Conservation (phyloP, 176 grass and related monocot species). For the Ensete glaucum region DNA sequence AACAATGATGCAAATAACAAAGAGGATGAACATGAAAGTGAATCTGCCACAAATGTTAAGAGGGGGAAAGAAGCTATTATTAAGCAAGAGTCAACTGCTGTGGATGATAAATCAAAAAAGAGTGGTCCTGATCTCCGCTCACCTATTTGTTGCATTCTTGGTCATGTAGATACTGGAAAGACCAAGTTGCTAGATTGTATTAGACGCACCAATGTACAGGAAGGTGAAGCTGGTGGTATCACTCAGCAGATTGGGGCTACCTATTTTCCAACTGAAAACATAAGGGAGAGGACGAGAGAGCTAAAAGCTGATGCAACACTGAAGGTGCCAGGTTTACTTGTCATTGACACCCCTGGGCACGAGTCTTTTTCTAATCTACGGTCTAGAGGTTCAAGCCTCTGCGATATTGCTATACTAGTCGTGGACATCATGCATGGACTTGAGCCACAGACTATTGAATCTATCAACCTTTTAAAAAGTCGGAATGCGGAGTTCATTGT, state of each 20-base stretch:
- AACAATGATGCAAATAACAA: conserved; percentile 9
- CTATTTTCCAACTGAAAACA: conserved; percentile 94
- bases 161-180: conserved; percentile 91
- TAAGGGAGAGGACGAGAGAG: conserved; percentile 91
- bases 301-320: conserved; percentile 88
- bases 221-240: conserved; percentile 94
- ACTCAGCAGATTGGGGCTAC: conserved; percentile 95
- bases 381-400: conserved; percentile 95
- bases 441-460: conserved; percentile 91
- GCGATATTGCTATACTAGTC: conserved; percentile 93
- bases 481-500: conserved; percentile 80
- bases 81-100: conserved; percentile 34
- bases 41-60: conserved; percentile 33
- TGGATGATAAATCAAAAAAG: conserved; percentile 37
- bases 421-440: conserved; percentile 98
- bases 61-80: conserved; percentile 30
- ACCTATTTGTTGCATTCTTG: conserved; percentile 95
- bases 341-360: conserved; percentile 94
- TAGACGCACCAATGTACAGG: conserved; percentile 79
- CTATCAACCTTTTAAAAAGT: conserved; percentile 74
- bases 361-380: conserved; percentile 90
- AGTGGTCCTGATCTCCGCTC: conserved; percentile 54
- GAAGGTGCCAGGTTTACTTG: conserved; percentile 89
- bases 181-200: conserved; percentile 91
- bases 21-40: conserved; percentile 28